Evolutionary conservation across 2,329 filamentous ascomycete genomes (phyloP).

Genomic region (Proliferodiscus dingleyae): DNA sequence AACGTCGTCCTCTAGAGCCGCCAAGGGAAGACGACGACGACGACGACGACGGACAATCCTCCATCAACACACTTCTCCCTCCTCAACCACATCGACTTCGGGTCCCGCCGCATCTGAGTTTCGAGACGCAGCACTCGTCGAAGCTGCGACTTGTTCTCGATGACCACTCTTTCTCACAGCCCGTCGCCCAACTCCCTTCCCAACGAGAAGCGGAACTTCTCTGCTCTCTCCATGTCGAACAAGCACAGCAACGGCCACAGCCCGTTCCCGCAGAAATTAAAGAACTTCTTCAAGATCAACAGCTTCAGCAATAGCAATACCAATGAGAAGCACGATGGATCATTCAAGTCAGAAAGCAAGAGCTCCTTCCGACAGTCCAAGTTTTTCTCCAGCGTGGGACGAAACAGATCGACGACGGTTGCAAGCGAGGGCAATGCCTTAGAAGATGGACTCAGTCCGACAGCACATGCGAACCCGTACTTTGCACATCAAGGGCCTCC

Average conservation of each 20-base stretch:
- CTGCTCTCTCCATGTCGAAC: conserved; percentile 34
- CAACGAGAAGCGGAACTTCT: conserved; percentile 32
- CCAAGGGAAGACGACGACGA: too few species aligned
- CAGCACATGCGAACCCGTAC: conserved; percentile 92
- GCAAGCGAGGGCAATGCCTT: conserved; percentile 89
- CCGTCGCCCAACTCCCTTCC: conserved; percentile 18
- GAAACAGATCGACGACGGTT: conserved; percentile 84
- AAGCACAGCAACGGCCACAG: conserved; percentile 49
- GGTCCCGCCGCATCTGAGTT: not conserved
- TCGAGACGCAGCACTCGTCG: conserved; percentile 27
- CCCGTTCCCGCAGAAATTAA: conserved; percentile 64
- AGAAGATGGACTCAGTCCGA: conserved; percentile 85
- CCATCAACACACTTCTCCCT: too few species aligned
- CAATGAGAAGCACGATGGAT: conserved; percentile 35
- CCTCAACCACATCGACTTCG: conserved; percentile 4
- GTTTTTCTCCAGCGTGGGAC: conserved; percentile 82
- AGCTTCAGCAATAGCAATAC: conserved; percentile 37
- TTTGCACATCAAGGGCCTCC: conserved; percentile 95
- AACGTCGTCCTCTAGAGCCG: not conserved
- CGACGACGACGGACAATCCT: too few species aligned
- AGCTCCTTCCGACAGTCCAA: conserved; percentile 73
- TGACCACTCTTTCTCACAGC: conserved; percentile 29
- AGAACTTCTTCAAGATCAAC: conserved; percentile 68
- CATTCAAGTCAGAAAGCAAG: conserved; percentile 31
- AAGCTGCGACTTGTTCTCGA: conserved; percentile 23